A percentile compares a stretch with the other conserved stretches of the same genome.
phyloP scores from a whole-genome alignment of 495 filamentous ascomycete genomes.

The Xylaria cubensis region DNA sequence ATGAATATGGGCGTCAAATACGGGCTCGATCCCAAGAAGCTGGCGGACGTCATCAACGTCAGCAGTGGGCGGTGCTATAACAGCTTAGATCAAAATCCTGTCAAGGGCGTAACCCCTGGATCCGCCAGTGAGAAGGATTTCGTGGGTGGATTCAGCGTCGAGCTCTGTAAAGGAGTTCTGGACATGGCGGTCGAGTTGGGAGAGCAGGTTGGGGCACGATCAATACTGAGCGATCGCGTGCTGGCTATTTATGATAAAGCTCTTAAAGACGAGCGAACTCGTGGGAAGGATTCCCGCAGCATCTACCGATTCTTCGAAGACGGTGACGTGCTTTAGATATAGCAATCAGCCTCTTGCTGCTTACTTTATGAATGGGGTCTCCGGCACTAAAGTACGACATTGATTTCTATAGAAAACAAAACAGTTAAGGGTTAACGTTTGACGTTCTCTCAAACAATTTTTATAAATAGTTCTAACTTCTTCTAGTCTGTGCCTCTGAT shows the following conservation, averaged over 20 bases:
- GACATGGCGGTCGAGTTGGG: conserved; percentile 28
- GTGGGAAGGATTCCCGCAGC: conserved; percentile 30
- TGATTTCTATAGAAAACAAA: neutral
- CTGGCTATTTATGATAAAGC: conserved; percentile 27
- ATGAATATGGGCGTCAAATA: conserved; percentile 35
- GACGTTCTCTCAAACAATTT: no score
- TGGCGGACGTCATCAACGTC: conserved; percentile 31
- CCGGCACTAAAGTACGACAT: neutral
- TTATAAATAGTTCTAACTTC: no score
- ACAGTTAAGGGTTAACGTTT: no score
- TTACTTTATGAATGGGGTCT: no score
- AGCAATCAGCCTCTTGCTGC: neutral
- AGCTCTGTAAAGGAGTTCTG: conserved; percentile 28
- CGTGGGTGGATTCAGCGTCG: conserved; percentile 30
- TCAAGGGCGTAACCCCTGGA: conserved; percentile 28
- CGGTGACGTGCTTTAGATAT: conserved; percentile 12
- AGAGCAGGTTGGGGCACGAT: conserved; percentile 25
- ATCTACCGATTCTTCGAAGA: conserved; percentile 29
- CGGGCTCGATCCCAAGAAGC: conserved; percentile 32
- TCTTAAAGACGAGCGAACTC: conserved; percentile 26
- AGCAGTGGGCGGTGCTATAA: conserved; percentile 29
- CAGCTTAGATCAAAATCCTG: conserved; percentile 30
- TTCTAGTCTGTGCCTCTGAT: no score
- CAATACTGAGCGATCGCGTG: conserved; percentile 20
- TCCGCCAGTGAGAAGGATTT: conserved; percentile 29